Percentiles rank a stretch among this genome's conserved stretches.
Conservation (phyloP, 306 rosid species). For the Ziziphus jujuba region DNA sequence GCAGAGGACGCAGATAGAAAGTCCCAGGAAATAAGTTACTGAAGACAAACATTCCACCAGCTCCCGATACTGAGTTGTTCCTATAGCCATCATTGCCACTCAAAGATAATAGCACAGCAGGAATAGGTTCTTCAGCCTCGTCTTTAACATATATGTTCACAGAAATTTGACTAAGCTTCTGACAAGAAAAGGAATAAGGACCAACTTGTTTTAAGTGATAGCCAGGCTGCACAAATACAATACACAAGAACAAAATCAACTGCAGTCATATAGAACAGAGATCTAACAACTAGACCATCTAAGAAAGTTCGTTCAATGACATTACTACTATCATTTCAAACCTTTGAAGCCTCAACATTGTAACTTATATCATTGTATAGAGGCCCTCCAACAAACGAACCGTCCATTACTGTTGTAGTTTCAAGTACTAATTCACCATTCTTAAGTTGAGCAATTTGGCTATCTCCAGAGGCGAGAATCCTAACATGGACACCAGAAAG, state of each 20-base stretch:
- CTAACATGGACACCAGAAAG: conserved; percentile 73
- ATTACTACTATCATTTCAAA: conserved; percentile 26
- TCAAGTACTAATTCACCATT: conserved; percentile 75
- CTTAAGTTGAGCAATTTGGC: conserved; percentile 59
- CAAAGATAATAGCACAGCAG: conserved; percentile 87
- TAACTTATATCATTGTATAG: conserved; percentile 79
- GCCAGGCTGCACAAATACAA: conserved; percentile 66
- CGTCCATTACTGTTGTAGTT: conserved; percentile 73
- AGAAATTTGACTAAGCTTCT: conserved; percentile 95
- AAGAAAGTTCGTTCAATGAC: conserved; percentile 9
- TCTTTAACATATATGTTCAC: conserved; percentile 67
- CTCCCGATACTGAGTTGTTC: conserved; percentile 83
- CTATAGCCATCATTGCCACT: conserved; percentile 94
- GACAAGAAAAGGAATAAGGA: conserved; percentile 78
- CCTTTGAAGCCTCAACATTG: conserved; percentile 81
- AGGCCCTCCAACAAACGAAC: conserved; percentile 83
- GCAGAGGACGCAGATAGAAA: conserved; percentile 93
- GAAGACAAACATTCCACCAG: conserved; percentile 76
- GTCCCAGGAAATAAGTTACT: conserved; percentile 87
- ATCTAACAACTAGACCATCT: conserved; percentile 21
- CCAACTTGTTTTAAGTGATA: conserved; percentile 82
- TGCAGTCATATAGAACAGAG: conserved; percentile 19
- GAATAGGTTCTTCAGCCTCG: conserved; percentile 67
- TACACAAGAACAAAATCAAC: conserved; percentile 18
- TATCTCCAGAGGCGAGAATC: conserved; percentile 71